Base-by-base conservation (phyloP, 2,329 filamentous ascomycete genomes). In the Pseudogymnoascus sp. region DNA sequence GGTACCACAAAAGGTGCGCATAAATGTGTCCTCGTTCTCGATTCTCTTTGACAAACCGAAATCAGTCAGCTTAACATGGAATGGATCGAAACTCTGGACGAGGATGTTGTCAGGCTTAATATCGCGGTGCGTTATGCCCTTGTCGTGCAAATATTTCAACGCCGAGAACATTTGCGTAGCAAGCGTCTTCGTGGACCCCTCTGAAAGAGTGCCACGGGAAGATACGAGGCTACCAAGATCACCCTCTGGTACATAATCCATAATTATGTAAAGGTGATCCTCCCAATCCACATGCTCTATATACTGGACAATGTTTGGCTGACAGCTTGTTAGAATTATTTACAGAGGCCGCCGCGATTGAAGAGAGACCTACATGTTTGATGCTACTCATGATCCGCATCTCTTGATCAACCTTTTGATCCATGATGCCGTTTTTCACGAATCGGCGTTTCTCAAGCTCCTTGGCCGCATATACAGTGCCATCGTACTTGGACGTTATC, bases 91-190 rank as follows among this genome's bases (percentile, higher is more conserved):
- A 0, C 85, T 87, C 9, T 86, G 80, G 67, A 97, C 89, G 40
- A 99, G 80, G 64, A 99, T 97, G 70, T 99, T 99, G 78, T 99
- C 94, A 0, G 94, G 94, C 72, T 99, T 99, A 71, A 99, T 92
- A 74, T 99, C 94, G n/a, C 94, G 88, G 75, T 99, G 94, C 0
- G 93, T 97, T 68, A 99, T 97, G 71, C 88, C 91, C 69, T 89
- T 87, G 60, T 81, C 79, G 73, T 99, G 94, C 7, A 99, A 80
- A 72, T 99, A 97, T 31, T 85, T 86, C 60, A 99, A 78, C 1
- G 93, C 93, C 67, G 87, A 84, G 45, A 97, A 77, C 36, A 97
- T 83, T 72, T 96, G 91, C 18, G 77, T 73, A 1, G 92, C 84
- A 73, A 97, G 89, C 4, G 78, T 78, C 72, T 87, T 86, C n/a